Conservation (phyloP, 495 filamentous ascomycete species). For the Viridothelium virens region DNA sequence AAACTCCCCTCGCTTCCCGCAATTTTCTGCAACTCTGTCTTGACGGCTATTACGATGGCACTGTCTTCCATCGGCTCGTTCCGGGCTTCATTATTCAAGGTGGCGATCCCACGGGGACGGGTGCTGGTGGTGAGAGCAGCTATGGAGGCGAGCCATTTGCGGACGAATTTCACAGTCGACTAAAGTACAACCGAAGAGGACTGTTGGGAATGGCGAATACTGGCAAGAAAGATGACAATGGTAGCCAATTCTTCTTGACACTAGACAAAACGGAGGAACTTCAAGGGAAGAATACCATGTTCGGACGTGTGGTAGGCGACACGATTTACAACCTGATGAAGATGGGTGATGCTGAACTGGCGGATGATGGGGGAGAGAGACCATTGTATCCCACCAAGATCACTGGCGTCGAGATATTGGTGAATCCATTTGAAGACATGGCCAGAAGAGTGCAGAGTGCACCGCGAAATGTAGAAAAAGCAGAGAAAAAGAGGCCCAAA, state of each 20-base stretch:
- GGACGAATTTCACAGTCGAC: constrained; percentile 84
- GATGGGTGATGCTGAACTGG: constrained; percentile 79
- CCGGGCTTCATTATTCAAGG: constrained; percentile 91
- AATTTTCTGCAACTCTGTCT: constrained; percentile 95
- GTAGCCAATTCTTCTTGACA: constrained; percentile 96
- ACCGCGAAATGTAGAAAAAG: constrained; percentile 32
- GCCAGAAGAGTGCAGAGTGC: constrained; percentile 54
- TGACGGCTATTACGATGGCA: constrained; percentile 88
- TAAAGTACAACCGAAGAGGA: constrained; percentile 89
- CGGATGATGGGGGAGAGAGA: constrained; percentile 59
- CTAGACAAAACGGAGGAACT: constrained; percentile 75
- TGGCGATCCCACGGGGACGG: constrained; percentile 76
- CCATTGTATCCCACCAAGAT: constrained; percentile 83
- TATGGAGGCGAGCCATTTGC: constrained; percentile 75
- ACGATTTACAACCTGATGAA: constrained; percentile 92
- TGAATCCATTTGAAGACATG: constrained; percentile 86
- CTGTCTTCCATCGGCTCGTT: constrained; percentile 87
- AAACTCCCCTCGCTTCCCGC: constrained; percentile 81
- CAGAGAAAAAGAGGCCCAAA: constrained; percentile 68
- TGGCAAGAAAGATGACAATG: constrained; percentile 66
- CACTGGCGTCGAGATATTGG: constrained; percentile 69
- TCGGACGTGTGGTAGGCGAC: constrained; percentile 86
- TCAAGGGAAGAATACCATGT: constrained; percentile 62
- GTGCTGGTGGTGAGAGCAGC: constrained; percentile 82
- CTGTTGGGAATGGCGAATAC: constrained; percentile 89